Evolutionary conservation across 139 green algal species (phyloP).

Genomic region (Tetratostichococcus sp.): DNA sequence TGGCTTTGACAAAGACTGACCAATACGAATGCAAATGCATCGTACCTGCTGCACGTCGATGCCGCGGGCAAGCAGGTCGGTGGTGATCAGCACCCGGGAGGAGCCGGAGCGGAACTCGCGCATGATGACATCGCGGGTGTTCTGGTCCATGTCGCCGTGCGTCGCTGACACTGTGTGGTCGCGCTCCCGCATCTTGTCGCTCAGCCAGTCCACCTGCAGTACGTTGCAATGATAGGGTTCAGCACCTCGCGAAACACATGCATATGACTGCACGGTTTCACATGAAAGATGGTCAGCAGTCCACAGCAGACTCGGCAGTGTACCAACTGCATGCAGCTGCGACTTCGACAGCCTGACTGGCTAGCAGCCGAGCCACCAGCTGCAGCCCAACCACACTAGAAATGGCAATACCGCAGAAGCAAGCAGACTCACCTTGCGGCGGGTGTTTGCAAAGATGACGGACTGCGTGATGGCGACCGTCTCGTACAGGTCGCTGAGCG

Average conservation of each 20-base stretch:
- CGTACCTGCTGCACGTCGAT: constrained; percentile 98
- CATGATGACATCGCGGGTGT: constrained; percentile 99
- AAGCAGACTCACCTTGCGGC: constrained; percentile 82
- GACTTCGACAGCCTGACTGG: no score
- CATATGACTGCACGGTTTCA: no score
- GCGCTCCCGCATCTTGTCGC: constrained; percentile 97
- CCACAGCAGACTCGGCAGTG: no score
- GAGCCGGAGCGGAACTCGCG: constrained; percentile 98
- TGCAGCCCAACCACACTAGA: no score
- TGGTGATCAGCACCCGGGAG: constrained; percentile 99
- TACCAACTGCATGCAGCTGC: no score
- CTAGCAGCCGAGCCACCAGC: no score
- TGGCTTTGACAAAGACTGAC: not conserved
- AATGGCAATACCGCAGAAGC: not conserved
- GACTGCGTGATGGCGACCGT: constrained; percentile 99
- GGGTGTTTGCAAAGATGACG: constrained; percentile 99
- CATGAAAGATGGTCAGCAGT: no score
- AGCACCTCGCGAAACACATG: no score
- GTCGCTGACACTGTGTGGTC: constrained; percentile 99
- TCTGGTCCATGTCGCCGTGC: constrained; percentile 99
- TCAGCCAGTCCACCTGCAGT: constrained; percentile 96
- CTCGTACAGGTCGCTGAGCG: constrained; percentile 99
- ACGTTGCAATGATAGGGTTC: not conserved
- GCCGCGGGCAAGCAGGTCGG: constrained; percentile 97
- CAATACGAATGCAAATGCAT: not conserved